phyloP scores from a whole-genome alignment of 257 asterid species.

The Solanum lycopersicoides region DNA sequence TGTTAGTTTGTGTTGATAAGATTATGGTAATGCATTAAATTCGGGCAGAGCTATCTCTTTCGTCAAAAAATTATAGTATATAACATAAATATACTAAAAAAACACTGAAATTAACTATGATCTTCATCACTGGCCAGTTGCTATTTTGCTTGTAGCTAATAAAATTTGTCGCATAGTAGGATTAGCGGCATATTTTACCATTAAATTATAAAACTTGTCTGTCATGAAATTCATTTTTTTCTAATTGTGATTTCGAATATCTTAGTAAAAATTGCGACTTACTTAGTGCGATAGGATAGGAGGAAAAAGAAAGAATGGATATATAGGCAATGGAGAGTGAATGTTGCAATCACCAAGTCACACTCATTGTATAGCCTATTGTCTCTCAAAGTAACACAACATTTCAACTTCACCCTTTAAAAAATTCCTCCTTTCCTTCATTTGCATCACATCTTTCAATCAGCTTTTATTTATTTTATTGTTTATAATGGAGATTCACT shows the following conservation, averaged over 20 bases:
- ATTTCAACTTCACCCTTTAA: constrained; percentile 17
- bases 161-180: neutral
- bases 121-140: neutral
- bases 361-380: constrained; percentile 14
- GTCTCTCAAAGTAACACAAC: constrained; percentile 27
- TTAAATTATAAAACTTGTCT: no score
- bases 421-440: neutral
- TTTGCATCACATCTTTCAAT: constrained; percentile 4
- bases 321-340: neutral
- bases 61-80: no score
- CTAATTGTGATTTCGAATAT: no score
- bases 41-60: accelerated
- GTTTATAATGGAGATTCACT: neutral
- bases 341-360: constrained; percentile 21
- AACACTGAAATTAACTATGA: no score
- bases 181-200: no score
- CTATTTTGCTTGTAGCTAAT: neutral
- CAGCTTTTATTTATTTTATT: neutral
- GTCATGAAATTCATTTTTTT: no score
- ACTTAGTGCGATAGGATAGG: no score
- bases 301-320: neutral
- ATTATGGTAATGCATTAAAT: neutral
- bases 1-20: neutral
- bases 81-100: no score
- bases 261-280: neutral